Percentiles rank a stretch among this genome's conserved stretches.
Evolutionary conservation across 2,329 filamentous ascomycete genomes (phyloP).

Genomic region (Colletotrichum eremochloae): DNA sequence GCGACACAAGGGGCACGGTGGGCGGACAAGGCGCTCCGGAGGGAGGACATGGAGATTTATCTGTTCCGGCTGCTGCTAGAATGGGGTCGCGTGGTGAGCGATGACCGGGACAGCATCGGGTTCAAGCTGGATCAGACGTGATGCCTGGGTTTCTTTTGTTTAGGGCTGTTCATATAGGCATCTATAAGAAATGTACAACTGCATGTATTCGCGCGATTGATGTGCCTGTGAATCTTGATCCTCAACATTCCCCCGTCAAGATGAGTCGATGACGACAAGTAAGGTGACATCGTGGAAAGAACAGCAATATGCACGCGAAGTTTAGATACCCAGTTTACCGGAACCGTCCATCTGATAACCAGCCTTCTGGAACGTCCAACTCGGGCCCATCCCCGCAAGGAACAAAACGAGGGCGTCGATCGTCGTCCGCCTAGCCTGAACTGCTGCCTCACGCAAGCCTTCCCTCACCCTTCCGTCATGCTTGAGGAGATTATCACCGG

Average conservation of each 20-base stretch:
- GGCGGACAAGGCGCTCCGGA: constrained; percentile 72
- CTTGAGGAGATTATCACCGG: not conserved
- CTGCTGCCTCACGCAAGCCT: not conserved
- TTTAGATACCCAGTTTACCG: constrained; percentile 3
- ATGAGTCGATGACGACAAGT: not conserved
- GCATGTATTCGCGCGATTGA: not conserved
- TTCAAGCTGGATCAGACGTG: constrained; percentile 46
- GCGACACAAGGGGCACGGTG: constrained; percentile 75
- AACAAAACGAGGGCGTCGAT: not conserved
- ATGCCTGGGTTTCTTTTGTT: not conserved
- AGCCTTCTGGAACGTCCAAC: not conserved
- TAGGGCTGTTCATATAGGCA: not conserved
- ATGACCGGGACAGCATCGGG: constrained; percentile 64
- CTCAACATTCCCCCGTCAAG: not conserved
- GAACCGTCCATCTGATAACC: not conserved
- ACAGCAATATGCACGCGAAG: constrained; percentile 3
- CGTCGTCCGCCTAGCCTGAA: not conserved
- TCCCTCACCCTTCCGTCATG: not conserved
- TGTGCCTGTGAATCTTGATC: not conserved
- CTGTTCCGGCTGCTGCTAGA: constrained; percentile 83
- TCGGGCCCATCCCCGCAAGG: not conserved
- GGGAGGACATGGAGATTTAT: constrained; percentile 85
- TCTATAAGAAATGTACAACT: not conserved
- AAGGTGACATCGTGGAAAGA: not conserved
- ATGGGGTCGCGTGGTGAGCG: constrained; percentile 79